Evolutionary conservation across 2,329 filamentous ascomycete species (phyloP), one percentile per base, ranked within the genome.

Genomic region (Hypoxylon sp.): DNA sequence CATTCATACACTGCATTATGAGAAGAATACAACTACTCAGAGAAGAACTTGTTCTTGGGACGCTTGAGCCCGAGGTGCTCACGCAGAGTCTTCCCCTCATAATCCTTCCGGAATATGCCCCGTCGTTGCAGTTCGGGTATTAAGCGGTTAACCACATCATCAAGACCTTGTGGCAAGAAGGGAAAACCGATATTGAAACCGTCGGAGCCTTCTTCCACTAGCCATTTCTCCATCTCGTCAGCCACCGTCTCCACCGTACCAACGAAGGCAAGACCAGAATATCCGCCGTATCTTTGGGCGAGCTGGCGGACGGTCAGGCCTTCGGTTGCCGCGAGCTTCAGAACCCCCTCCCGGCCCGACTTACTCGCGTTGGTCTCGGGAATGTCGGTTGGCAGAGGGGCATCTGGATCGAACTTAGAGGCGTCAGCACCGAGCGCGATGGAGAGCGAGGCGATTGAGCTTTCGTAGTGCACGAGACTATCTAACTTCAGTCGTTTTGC

Each of bases 311-410:
- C 81, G 0, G 83, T 85, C 52, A 86, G 68, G 0, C 78, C 78
- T 61, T 86, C 83, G 1, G 78, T 71, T 47, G 74, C 70, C 0
- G 82, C 84, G 1, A 87, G 74, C 62, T 78, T 81, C 2, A 85
- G n/a, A 7, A 82, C 81, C 0, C 76, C 72, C 5, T 78, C 83
- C 1, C 83, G 80, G 9, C 77, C 71, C 0, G 83, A 83, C 72
- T 86, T 85, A 77, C 84, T 86, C 1, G 81, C 84, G 64, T 86
- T 86, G 0, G 83, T 86, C 50, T 85, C 83, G 0, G 84, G 84
- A 2, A 87, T 70, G 4, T 85, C 79, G 0, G 72, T 71, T 1
- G 85, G 85, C 4, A 87, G 74, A 0, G 81, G 82, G 0, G 74
- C 79, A 67, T 87, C 83, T 0, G 83, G 84, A 51, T 86, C 83